phyloP scores from a whole-genome alignment of 345 rosid genomes.

The Brassica rapa region DNA sequence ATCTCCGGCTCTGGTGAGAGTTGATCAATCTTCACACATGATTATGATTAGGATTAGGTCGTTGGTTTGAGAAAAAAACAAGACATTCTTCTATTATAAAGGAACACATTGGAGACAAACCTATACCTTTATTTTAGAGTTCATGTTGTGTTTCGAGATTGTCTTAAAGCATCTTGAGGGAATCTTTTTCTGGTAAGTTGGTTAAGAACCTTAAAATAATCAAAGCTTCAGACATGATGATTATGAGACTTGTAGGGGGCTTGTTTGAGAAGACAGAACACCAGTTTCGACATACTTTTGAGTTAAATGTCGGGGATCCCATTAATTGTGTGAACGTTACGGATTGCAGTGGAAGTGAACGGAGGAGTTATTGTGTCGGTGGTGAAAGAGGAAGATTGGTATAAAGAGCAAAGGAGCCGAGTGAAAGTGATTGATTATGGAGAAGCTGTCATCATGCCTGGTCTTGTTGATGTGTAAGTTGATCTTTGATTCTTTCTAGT shows the following conservation, averaged over 20 bases:
- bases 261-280: neutral
- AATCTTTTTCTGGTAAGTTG: conserved; percentile 52
- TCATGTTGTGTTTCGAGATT: no score
- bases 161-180: no score
- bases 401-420: conserved; percentile 42
- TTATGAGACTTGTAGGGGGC: neutral
- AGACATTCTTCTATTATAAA: no score
- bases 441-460: conserved; percentile 95
- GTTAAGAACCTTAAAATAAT: neutral
- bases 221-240: neutral
- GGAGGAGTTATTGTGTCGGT: conserved; percentile 59
- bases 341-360: conserved; percentile 65
- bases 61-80: neutral
- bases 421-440: conserved; percentile 61
- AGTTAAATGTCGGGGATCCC: neutral
- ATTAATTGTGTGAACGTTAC: neutral
- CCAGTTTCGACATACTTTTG: neutral
- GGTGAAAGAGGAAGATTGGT: conserved; percentile 67
- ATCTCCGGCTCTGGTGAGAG: conserved; percentile 81
- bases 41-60: neutral
- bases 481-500: neutral
- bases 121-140: no score
- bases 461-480: conserved; percentile 85
- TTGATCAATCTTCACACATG: neutral
- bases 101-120: no score